Percentiles rank a stretch among this genome's conserved stretches.
Evolutionary conservation across 331 rosid genomes (phyloP).

Genomic region (Prunus yedoensis): DNA sequence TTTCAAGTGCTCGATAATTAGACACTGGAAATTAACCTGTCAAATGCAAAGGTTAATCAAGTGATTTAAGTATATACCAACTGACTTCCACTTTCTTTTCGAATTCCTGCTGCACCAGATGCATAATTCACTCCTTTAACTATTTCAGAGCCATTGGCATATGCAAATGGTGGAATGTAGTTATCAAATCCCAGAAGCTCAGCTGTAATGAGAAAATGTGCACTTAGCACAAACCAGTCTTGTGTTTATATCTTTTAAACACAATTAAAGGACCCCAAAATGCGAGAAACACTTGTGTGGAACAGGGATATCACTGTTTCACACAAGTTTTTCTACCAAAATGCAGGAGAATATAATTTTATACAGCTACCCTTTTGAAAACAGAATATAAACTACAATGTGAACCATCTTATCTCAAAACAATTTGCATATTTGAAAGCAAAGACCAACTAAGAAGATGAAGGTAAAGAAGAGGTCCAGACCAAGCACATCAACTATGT

Average conservation of each 20-base stretch:
- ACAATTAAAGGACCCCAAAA: no score
- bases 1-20: not conserved
- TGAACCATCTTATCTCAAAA: not conserved
- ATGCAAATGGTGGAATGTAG: constrained; percentile 52
- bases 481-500: constrained; percentile 42
- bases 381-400: not conserved
- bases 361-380: not conserved
- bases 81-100: constrained; percentile 13
- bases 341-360: not conserved
- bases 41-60: not conserved
- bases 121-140: constrained; percentile 68
- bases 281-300: no score
- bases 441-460: not conserved
- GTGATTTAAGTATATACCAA: constrained; percentile 28
- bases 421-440: not conserved
- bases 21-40: no score
- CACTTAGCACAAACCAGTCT: no score
- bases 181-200: constrained; percentile 41
- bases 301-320: no score
- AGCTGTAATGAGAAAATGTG: constrained; percentile 30
- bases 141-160: constrained; percentile 30
- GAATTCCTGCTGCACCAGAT: constrained; percentile 70
- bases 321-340: no score
- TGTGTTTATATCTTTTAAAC: no score
- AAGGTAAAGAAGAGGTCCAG: not conserved